Conservation (phyloP, 345 rosid genomes). For the Hypericum androsaemum region DNA sequence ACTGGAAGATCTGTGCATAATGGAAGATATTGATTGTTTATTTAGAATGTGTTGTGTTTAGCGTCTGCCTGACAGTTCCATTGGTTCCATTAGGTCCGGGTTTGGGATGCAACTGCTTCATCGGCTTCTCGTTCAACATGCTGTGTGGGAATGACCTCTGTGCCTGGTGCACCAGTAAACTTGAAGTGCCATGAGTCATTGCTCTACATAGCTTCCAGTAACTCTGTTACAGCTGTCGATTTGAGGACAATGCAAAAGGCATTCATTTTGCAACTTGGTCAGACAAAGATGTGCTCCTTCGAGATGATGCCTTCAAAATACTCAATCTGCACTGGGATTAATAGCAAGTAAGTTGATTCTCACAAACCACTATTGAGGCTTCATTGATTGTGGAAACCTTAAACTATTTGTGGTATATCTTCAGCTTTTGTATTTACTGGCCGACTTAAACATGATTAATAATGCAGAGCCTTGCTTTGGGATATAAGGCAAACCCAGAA, state of each 20-base stretch:
- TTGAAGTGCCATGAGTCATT: constrained; percentile 51
- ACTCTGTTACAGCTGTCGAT: constrained; percentile 42
- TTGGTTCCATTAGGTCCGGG: constrained; percentile 36
- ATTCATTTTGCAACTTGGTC: constrained; percentile 21
- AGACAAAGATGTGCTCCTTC: constrained; percentile 34
- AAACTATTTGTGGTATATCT: no score
- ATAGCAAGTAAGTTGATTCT: constrained; percentile 34
- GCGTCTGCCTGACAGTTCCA: constrained; percentile 3
- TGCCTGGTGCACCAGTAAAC: constrained; percentile 36
- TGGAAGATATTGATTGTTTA: neutral
- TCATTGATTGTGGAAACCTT: neutral
- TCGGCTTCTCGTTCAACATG: constrained; percentile 47
- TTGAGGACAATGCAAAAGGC: constrained; percentile 61
- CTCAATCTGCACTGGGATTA: constrained; percentile 47
- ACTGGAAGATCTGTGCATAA: neutral
- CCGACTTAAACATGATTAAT: neutral
- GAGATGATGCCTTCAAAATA: constrained; percentile 38
- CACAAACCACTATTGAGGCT: neutral
- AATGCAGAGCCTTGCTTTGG: constrained; percentile 54
- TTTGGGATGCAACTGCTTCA: constrained; percentile 53
- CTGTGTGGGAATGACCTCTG: constrained; percentile 57
- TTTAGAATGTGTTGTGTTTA: neutral
- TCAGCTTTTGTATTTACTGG: neutral
- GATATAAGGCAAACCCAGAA: constrained; percentile 43
- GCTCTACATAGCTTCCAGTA: constrained; percentile 59